Conservation (phyloP, 1,284 basidiomycete genomes). For the Xanthoconium separans region DNA sequence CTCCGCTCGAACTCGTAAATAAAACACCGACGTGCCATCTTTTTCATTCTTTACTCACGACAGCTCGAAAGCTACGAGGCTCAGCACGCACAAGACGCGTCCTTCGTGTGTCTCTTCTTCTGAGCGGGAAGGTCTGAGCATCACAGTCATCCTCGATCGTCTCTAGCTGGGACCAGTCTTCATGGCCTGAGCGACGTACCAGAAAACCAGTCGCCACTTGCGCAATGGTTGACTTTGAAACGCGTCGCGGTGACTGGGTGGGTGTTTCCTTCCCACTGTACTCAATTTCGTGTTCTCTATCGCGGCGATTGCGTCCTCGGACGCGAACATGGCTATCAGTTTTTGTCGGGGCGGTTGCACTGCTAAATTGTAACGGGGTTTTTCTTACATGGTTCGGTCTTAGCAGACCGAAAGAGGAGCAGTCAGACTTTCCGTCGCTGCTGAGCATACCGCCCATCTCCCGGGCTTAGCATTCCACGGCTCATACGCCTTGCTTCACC, state of each 20-base stretch:
- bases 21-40: neutral
- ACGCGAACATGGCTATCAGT: slow-evolving; percentile 12
- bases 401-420: slow-evolving; percentile 2
- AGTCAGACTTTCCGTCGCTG: neutral
- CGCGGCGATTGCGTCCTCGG: slow-evolving; percentile 20
- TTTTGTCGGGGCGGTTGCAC: neutral
- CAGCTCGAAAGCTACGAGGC: slow-evolving; percentile 55
- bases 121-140: slow-evolving; percentile 68
- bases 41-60: slow-evolving; percentile 18
- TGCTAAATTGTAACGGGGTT: slow-evolving; percentile 2
- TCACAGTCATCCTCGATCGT: slow-evolving; percentile 48
- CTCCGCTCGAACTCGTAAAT: slow-evolving; percentile 17
- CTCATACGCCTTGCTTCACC: neutral
- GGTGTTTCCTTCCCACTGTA: slow-evolving; percentile 4
- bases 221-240: slow-evolving; percentile 31
- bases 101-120: slow-evolving; percentile 31
- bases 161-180: slow-evolving; percentile 50
- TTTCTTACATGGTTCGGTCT: neutral
- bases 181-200: slow-evolving; percentile 48
- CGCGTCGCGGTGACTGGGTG: slow-evolving; percentile 35
- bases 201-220: slow-evolving; percentile 41
- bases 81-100: slow-evolving; percentile 44
- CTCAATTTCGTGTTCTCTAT: slow-evolving; percentile 17
- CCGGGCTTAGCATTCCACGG: neutral
- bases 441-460: neutral